phyloP scores from a whole-genome alignment of 805 yeast genomes.

The Wickerhamiella vanderwaltii region DNA sequence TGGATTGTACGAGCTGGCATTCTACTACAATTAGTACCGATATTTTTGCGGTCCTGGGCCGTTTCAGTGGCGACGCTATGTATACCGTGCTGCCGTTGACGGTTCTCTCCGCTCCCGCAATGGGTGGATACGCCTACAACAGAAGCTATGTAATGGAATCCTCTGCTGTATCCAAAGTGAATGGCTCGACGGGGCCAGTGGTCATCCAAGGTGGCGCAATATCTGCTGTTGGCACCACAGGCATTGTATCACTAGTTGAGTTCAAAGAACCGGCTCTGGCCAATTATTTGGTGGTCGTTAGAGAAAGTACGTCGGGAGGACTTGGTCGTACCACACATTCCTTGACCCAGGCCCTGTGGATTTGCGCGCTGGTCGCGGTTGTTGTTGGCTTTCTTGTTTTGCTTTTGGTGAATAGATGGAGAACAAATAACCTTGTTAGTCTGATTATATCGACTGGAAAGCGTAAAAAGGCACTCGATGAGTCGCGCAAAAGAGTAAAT shows the following conservation, averaged over 20 bases:
- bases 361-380: not conserved
- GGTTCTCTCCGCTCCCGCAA: too few relatives aligned
- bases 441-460: constrained; percentile 22
- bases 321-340: too few relatives aligned
- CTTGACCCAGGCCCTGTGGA: not conserved
- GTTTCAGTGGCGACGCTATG: too few relatives aligned
- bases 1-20: not conserved
- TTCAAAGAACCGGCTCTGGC: not conserved
- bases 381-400: constrained; percentile 19
- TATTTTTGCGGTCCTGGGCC: not conserved
- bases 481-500: constrained; percentile 3
- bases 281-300: too few relatives aligned
- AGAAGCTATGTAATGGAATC: too few relatives aligned
- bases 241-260: not conserved
- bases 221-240: not conserved
- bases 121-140: too few relatives aligned
- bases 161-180: too few relatives aligned
- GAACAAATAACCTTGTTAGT: constrained; percentile 20
- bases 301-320: not conserved
- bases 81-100: too few relatives aligned
- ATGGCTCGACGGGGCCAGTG: too few relatives aligned
- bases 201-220: too few relatives aligned
- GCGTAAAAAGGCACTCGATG: constrained; percentile 16
- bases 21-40: not conserved
- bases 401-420: constrained; percentile 18